These are phyloP conservation scores for Penicillium roqueforti DNA, from an alignment of 495 filamentous ascomycete species.

Conservation along the genomic window DNA sequence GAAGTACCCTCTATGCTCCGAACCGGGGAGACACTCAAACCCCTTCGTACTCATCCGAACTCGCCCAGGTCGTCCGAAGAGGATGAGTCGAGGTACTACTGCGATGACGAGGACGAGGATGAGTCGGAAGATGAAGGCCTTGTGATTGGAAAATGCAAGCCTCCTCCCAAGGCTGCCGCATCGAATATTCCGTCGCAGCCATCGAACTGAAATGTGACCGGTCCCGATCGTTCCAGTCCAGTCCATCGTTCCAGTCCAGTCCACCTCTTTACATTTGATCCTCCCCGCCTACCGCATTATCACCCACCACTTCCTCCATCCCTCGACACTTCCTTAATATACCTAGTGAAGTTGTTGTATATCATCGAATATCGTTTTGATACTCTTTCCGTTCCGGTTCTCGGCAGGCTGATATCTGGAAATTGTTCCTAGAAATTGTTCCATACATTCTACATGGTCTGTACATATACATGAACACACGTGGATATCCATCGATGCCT, in stretches of 20 bases:
- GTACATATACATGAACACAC: conserved; percentile 25
- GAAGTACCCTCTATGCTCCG: conserved; percentile 44
- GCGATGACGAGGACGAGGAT: conserved; percentile 44
- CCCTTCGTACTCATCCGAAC: conserved; percentile 19
- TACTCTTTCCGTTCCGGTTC: conserved; percentile 1
- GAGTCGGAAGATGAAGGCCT: conserved; percentile 52
- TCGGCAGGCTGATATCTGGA: conserved; percentile 11
- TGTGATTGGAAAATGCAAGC: conserved; percentile 41
- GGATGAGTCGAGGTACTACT: conserved; percentile 43
- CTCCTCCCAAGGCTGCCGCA: conserved; percentile 20
- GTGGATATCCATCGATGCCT: not conserved
- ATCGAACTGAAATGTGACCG: conserved; percentile 7
- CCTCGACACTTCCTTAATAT: conserved; percentile 18
- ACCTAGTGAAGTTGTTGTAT: conserved; percentile 21
- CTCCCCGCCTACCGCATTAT: not conserved
- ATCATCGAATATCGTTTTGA: conserved; percentile 16
- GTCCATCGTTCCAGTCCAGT: not conserved
- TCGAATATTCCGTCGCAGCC: conserved; percentile 6
- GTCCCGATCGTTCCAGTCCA: conserved; percentile 4
- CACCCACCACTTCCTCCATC: not conserved
- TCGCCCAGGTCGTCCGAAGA: conserved; percentile 31
- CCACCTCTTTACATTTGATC: not conserved
- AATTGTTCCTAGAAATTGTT: conserved; percentile 24
- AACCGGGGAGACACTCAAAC: conserved; percentile 45
- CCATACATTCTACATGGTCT: conserved; percentile 27